Percentiles rank a stretch among this genome's conserved stretches.
These are phyloP conservation scores for Thalassiosira pacifica DNA, from an alignment of 352 stramenopile genomes.

Conservation along the genomic window DNA sequence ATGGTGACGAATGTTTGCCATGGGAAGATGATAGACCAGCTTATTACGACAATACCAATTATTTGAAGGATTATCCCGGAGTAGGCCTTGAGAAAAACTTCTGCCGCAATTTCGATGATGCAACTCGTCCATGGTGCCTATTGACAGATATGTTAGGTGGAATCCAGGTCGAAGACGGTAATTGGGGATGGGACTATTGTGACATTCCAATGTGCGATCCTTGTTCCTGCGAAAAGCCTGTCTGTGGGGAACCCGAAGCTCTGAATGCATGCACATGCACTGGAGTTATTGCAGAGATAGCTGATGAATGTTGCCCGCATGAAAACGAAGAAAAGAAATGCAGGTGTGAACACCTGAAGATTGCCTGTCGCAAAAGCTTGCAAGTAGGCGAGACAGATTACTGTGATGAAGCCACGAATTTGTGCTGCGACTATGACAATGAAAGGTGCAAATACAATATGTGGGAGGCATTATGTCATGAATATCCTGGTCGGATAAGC, in stretches of 20 bases:
- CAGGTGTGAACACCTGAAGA: background rate
- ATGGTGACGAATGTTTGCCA: no score
- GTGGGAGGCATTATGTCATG: background rate
- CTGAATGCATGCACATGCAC: background rate
- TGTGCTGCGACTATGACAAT: background rate
- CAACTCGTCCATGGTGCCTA: no score
- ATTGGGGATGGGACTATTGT: background rate
- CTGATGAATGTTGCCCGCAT: conserved; percentile 10
- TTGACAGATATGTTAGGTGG: no score
- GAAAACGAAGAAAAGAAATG: background rate
- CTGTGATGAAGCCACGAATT: background rate
- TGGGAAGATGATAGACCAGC: no score
- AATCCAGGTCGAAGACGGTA: background rate
- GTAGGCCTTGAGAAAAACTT: no score
- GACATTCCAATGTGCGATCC: conserved; percentile 1
- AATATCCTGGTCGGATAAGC: background rate
- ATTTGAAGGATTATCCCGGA: no score
- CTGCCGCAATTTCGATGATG: no score
- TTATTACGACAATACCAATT: background rate
- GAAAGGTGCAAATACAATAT: background rate
- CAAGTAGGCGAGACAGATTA: background rate
- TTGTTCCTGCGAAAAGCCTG: conserved; percentile 15
- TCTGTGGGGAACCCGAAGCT: background rate
- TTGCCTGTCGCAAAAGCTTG: background rate
- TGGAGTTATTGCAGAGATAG: background rate